Conservation (phyloP, 2,329 filamentous ascomycete species). For the Amesomyces nigricolor region DNA sequence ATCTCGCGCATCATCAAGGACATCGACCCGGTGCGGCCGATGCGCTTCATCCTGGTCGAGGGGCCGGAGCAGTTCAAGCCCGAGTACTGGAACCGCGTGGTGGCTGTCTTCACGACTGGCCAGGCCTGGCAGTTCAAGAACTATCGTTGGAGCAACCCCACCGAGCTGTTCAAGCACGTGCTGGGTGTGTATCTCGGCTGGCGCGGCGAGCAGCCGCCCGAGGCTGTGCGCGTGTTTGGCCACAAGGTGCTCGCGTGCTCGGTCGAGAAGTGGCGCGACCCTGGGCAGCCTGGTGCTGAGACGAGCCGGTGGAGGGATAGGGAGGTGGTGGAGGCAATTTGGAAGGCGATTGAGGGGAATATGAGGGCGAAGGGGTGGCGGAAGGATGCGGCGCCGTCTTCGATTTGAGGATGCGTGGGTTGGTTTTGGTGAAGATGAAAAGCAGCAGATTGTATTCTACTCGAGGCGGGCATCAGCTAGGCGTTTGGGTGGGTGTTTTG, state of each 20-base stretch:
- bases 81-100: conserved; percentile 93
- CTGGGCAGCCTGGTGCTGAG: conserved; percentile 40
- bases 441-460: conserved; percentile 2
- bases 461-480: conserved; percentile 6
- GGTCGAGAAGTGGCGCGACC: conserved; percentile 76
- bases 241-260: conserved; percentile 71
- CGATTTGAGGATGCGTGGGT: conserved; percentile 33
- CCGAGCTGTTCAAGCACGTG: conserved; percentile 84
- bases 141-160: conserved; percentile 90
- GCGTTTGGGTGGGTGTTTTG: conserved; percentile 8
- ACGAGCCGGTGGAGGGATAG: conserved; percentile 72
- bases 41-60: conserved; percentile 94
- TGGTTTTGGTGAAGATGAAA: too few species aligned
- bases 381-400: conserved; percentile 59
- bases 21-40: conserved; percentile 63
- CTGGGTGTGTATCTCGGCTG: conserved; percentile 87
- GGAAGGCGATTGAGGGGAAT: conserved; percentile 79
- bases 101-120: conserved; percentile 94
- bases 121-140: conserved; percentile 98
- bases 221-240: conserved; percentile 77
- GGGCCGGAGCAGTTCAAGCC: conserved; percentile 92
- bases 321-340: conserved; percentile 88
- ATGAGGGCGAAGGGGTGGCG: conserved; percentile 85
- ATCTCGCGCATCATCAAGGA: conserved; percentile 70
- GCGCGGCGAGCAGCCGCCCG: conserved; percentile 75